phyloP scores from a whole-genome alignment of 2,329 filamentous ascomycete species.

The Exophiala sp. region DNA sequence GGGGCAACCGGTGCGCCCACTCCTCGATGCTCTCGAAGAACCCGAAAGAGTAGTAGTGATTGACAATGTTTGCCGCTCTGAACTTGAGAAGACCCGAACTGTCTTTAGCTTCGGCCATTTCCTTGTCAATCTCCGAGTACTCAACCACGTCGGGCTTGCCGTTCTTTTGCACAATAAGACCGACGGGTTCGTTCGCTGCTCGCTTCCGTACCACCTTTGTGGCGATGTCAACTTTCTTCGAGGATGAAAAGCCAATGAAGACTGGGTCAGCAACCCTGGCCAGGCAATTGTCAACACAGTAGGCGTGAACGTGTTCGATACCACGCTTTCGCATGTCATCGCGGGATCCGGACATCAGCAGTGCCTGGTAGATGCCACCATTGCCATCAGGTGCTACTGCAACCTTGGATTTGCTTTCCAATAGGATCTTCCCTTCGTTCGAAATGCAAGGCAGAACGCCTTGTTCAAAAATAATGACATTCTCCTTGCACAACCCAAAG shows the following conservation, averaged over 20 bases:
- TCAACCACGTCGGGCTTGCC: conserved; percentile 95
- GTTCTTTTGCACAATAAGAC: conserved; percentile 89
- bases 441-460: conserved; percentile 94
- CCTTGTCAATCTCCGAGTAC: conserved; percentile 91
- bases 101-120: conserved; percentile 84
- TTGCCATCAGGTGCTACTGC: conserved; percentile 97
- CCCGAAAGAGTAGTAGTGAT: conserved; percentile 96
- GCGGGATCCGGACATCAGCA: conserved; percentile 72
- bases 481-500: conserved; percentile 80
- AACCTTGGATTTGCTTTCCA: conserved; percentile 83
- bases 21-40: conserved; percentile 87
- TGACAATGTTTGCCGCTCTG: conserved; percentile 97
- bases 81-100: conserved; percentile 82
- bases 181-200: conserved; percentile 90
- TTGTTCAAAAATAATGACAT: conserved; percentile 92
- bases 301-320: conserved; percentile 91
- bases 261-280: conserved; percentile 95
- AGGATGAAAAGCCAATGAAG: conserved; percentile 88
- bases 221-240: conserved; percentile 85
- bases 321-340: conserved; percentile 83
- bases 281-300: conserved; percentile 99
- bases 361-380: conserved; percentile 89
- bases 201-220: conserved; percentile 99
- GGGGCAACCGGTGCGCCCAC: conserved; percentile 80
- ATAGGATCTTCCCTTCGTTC: conserved; percentile 93